Percentiles rank a stretch among this genome's conserved stretches.
phyloP scores from a whole-genome alignment of 352 stramenopile species.

The Phytophthora uliginosa region DNA sequence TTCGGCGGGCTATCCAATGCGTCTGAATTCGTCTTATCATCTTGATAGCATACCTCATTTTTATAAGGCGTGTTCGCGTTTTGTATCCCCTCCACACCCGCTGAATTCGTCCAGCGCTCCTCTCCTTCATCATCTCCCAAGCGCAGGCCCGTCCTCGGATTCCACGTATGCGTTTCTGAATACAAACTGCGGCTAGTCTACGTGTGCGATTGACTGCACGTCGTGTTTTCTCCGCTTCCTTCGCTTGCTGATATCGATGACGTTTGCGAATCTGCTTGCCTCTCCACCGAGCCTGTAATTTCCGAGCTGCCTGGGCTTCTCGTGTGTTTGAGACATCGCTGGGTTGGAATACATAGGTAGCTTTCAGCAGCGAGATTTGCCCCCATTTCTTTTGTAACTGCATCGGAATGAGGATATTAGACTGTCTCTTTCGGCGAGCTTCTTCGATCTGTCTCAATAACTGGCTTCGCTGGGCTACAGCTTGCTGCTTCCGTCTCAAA shows the following conservation, averaged over 20 bases:
- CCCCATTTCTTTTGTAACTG: conserved; percentile 43
- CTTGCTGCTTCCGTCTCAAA: conserved; percentile 1
- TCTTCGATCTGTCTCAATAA: conserved; percentile 36
- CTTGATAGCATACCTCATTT: conserved; percentile 50
- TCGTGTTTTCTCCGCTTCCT: conserved; percentile 39
- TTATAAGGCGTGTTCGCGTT: conserved; percentile 52
- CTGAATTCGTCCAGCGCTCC: conserved; percentile 58
- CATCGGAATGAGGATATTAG: conserved; percentile 20
- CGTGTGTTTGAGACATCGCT: conserved; percentile 13
- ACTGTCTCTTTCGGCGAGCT: conserved; percentile 26
- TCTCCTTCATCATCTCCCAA: conserved; percentile 54
- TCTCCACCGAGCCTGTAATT: conserved; percentile 66
- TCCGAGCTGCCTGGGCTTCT: conserved; percentile 44
- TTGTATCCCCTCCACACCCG: conserved; percentile 63
- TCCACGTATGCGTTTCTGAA: conserved; percentile 69
- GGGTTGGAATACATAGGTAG: conserved; percentile 1
- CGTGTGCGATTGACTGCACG: conserved; percentile 42
- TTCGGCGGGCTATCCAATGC: conserved; percentile 51
- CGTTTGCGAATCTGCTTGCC: conserved; percentile 48
- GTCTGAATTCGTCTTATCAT: conserved; percentile 64
- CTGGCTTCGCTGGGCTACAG: conserved; percentile 26
- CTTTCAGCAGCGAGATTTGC: conserved; percentile 25
- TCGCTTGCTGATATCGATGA: conserved; percentile 53
- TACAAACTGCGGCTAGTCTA: conserved; percentile 52
- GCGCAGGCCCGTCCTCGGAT: conserved; percentile 51